Base-by-base conservation (phyloP, 176 grass and related monocot genomes). In the Cenchrus fungigraminus region DNA sequence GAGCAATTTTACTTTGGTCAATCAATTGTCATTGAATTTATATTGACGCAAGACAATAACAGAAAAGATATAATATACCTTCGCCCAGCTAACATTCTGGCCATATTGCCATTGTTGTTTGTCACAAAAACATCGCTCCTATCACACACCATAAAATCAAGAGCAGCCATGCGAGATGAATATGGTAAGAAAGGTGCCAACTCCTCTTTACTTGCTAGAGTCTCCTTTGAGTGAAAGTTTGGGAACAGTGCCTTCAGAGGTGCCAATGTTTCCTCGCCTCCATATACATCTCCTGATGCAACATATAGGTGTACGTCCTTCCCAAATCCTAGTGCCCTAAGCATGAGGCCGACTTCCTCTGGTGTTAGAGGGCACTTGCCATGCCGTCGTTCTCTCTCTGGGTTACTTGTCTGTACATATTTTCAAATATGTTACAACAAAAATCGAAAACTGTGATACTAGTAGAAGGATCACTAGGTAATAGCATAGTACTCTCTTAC, bases 41-140 rank as follows among this genome's bases (percentile, higher is more conserved):
- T 65, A 76, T n/a, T 43, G 55, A 6, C 17, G 31, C 7, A 14
- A 14, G 49, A 67, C 44, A 72, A 71, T 10, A 19, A n/a, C 1
- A 28, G 50, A 83, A 75, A 57, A 8, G 10, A 61, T 56, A 79
- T 9, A 54, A 37, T 94, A 37, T 94, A 96, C 97, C 97, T 99
- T 88, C 90, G 82, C 65, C 97, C 97, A 45, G 97, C 97, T 84
- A 99, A 84, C 79, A 99, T 99, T 80, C 84, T 92, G 14, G 97
- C 97, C 97, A 99, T 99, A 79, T 99, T 99, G 74, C 97, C 97
- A 57, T 99, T 99, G 87, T 99, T 99, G 83, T 99, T 99, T 49
- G 93, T 91, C 51, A 99, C 88, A 6, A 99, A 99, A 20, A 94
- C 91, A 78, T 96, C 63, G 2, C 94, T 96, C 47, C 66, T 80